Base-by-base conservation (phyloP, 2,329 filamentous ascomycete species). In the Dactylellina haptotyla region DNA sequence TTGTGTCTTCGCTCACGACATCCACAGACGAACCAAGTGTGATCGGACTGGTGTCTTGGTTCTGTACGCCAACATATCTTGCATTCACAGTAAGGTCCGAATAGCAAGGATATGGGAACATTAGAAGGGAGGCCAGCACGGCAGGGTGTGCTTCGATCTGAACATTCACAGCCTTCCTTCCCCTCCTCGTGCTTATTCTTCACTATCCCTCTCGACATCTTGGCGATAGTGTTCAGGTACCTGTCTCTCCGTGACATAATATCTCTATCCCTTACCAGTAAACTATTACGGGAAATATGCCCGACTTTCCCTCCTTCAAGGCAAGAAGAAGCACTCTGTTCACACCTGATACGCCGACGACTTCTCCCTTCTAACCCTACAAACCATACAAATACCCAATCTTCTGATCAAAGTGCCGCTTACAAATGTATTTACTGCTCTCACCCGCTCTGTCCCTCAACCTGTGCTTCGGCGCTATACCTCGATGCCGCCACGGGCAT, bases 241-340 rank as follows among this genome's bases (percentile, higher is more conserved):
- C 48, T 61, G n/a, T 2, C 18, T 4, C 12, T 69, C 12, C n/a
- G 43, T 4, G 64, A 69, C 10, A 10, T 61, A 16, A 56, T 69
- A 18, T 61, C 64, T 9, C 39, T 69, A n/a, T 69, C 64, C 12
- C 64, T 69, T 0, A 69, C 56, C 1, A 69, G 32, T 9, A 69
- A 69, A 30, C 46, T 57, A 5, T 46, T 69, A 16, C 56, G 54
- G 6, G 28, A 56, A 2, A 20, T 69, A 32, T 39, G 32, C n/a
- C 53, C 34, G 2, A 26, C 14, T n/a, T 45, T 16, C 18, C 16
- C 34, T 9, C 23, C 53, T 10, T 14, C 18, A 8, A 16, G 45
- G 4, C n/a, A 20, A 16, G 16, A 45, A 20, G 53, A 66, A 12
- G 23, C 34, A 0, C 20, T 20, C 16, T 69, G 54, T 20, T 39